These are phyloP conservation scores for Arabis alpina DNA, from an alignment of 345 rosid genomes.

Conservation along the genomic window DNA sequence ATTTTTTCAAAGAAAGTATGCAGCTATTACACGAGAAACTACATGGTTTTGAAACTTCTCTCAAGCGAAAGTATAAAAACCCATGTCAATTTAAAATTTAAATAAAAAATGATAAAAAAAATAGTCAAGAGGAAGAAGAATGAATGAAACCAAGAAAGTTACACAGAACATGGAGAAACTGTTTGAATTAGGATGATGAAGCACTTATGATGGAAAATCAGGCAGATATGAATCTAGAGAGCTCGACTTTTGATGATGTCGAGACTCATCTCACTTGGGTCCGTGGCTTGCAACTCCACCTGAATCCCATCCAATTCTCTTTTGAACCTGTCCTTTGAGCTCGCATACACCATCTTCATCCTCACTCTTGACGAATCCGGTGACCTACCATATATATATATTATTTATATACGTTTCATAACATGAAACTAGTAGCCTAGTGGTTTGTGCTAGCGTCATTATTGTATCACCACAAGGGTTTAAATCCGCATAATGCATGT, in stretches of 20 bases:
- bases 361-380: slow-evolving; percentile 87
- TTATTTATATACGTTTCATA: not conserved
- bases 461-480: not conserved
- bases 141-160: slow-evolving; percentile 39
- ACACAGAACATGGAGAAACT: slow-evolving; percentile 32
- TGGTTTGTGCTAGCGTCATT: not conserved
- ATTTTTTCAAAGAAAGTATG: not conserved
- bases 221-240: slow-evolving; percentile 45
- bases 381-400: slow-evolving; percentile 52
- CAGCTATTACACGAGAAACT: slow-evolving; percentile 33
- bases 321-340: slow-evolving; percentile 96
- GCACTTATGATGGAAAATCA: not conserved
- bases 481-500: not conserved
- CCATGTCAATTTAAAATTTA: slow-evolving; percentile 25
- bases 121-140: slow-evolving; percentile 25
- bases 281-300: slow-evolving; percentile 96
- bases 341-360: slow-evolving; percentile 92
- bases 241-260: slow-evolving; percentile 87
- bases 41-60: slow-evolving; percentile 33
- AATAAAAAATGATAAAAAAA: not conserved
- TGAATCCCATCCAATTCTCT: slow-evolving; percentile 93
- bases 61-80: slow-evolving; percentile 30
- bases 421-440: not conserved
- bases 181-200: slow-evolving; percentile 26
- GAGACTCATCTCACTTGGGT: slow-evolving; percentile 98